Conservation (phyloP, 2,329 filamentous ascomycete species). For the Scedosporium dehoogii region DNA sequence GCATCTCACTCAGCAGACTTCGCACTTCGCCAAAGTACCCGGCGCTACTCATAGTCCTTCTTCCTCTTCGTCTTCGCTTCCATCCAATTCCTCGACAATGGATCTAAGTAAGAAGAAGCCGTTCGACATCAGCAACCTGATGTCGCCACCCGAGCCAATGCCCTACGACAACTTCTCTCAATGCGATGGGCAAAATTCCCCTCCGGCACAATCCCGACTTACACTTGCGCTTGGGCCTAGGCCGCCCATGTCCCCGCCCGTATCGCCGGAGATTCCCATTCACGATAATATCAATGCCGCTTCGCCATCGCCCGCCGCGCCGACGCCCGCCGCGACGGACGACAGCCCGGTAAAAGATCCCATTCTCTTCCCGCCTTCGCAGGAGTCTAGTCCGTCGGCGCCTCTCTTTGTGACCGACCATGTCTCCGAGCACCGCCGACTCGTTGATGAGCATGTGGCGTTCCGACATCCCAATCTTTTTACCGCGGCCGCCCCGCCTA, state of each 20-base stretch:
- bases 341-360: slow-evolving; percentile 33
- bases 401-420: slow-evolving; percentile 37
- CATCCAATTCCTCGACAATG: slow-evolving; percentile 13
- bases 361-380: slow-evolving; percentile 45
- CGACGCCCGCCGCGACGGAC: slow-evolving; percentile 18
- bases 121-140: slow-evolving; percentile 43
- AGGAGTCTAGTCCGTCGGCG: slow-evolving; percentile 27
- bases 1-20: slow-evolving; percentile 8
- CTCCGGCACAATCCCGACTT: neutral
- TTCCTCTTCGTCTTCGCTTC: slow-evolving; percentile 13
- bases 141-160: slow-evolving; percentile 51
- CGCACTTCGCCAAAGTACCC: slow-evolving; percentile 7
- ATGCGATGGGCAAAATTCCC: slow-evolving; percentile 10
- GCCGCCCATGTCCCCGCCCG: slow-evolving; percentile 45
- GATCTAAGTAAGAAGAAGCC: slow-evolving; percentile 33
- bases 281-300: slow-evolving; percentile 27
- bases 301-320: slow-evolving; percentile 13
- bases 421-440: slow-evolving; percentile 27
- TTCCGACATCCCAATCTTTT: slow-evolving; percentile 33
- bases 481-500: slow-evolving; percentile 33
- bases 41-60: slow-evolving; percentile 17
- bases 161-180: slow-evolving; percentile 42
- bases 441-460: slow-evolving; percentile 41
- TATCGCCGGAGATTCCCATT: slow-evolving; percentile 36
- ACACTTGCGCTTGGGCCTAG: slow-evolving; percentile 10